Evolutionary conservation across 768 basidiomycete genomes (phyloP), one percentile per base, ranked within the genome.

Genomic region (Tricholoma sp.): DNA sequence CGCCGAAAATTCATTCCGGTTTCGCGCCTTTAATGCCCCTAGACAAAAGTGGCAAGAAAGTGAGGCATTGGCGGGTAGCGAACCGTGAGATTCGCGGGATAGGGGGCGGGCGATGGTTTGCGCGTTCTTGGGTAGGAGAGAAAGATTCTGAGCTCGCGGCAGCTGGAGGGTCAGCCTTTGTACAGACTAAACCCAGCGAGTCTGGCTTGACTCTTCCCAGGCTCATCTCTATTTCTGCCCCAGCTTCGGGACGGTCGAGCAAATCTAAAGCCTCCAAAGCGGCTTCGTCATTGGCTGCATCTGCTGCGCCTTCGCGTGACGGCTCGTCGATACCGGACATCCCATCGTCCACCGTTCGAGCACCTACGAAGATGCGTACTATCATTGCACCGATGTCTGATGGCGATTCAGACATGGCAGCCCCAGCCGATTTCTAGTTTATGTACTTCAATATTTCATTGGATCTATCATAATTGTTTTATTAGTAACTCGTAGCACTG

Each of bases 41-140:
- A 24, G 90, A 91, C 66, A 85, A 81, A 64, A 80, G 73, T 20
- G 75, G 76, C 15, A 80, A 76, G 50, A 82, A 82, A 62, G 81
- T 81, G 24, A 81, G 90, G 31, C 84, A 80, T 56, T 92, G 90
- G 90, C 81, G 88, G 37, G 65, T 79, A 41, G 89, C 88, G 7
- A 80, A 85, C 55, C 82, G 90, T 41, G 90, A 91, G 70, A 82
- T 92, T 52, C 78, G 88, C 36, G 90, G 90, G 6, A 89, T 92
- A 52, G 89, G 85, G 17, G 90, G 90, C 11, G 90, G 90, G 1
- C 82, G 89, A 39, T 92, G 90, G 90, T 86, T 91, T 61, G 73
- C 83, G 6, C 80, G 79, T 32, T 72, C 86, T n/a, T 92, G 89
- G 89, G 87, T 89, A n/a, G 90, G 89, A 20, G 85, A 85, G 58